Percentiles rank a stretch among this genome's conserved stretches.
phyloP scores from a whole-genome alignment of 805 yeast genomes.

The Starmerella geochares region DNA sequence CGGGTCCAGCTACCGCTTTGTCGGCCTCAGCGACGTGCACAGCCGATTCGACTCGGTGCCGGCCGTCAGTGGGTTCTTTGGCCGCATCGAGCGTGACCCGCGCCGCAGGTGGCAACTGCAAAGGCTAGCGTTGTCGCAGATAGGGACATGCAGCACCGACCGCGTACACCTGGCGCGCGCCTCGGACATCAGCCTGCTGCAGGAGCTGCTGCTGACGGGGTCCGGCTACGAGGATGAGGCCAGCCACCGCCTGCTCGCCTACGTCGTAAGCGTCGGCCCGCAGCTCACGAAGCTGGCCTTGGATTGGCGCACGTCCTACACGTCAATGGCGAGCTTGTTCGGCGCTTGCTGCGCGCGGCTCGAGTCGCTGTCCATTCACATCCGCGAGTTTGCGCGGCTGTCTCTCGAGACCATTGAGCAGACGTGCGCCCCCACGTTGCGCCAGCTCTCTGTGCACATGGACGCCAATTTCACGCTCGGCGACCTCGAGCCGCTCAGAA shows the following conservation, averaged over 20 bases:
- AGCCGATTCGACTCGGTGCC: conserved; percentile 10
- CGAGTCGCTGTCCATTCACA: conserved; percentile 13
- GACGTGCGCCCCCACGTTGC: conserved; percentile 10
- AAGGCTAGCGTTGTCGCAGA: conserved; percentile 15
- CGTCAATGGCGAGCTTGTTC: conserved; percentile 8
- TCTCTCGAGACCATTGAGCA: neutral
- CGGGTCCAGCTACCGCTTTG: conserved; percentile 29
- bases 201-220: conserved; percentile 17
- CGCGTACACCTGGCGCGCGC: neutral
- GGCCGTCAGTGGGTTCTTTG: conserved; percentile 15
- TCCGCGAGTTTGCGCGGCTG: conserved; percentile 13
- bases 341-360: conserved; percentile 8
- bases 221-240: conserved; percentile 16
- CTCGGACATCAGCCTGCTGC: conserved; percentile 17
- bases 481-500: conserved; percentile 16
- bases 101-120: conserved; percentile 7
- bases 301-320: conserved; percentile 20
- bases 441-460: conserved; percentile 12
- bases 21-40: conserved; percentile 22
- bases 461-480: conserved; percentile 13
- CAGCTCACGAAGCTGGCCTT: conserved; percentile 14
- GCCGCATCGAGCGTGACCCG: neutral
- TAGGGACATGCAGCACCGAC: conserved; percentile 15
- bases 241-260: conserved; percentile 13
- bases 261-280: conserved; percentile 9